Percentiles rank a stretch among this genome's conserved stretches.
These are phyloP conservation scores for Boletus barrowsii DNA, from an alignment of 768 basidiomycete species.

Conservation along the genomic window DNA sequence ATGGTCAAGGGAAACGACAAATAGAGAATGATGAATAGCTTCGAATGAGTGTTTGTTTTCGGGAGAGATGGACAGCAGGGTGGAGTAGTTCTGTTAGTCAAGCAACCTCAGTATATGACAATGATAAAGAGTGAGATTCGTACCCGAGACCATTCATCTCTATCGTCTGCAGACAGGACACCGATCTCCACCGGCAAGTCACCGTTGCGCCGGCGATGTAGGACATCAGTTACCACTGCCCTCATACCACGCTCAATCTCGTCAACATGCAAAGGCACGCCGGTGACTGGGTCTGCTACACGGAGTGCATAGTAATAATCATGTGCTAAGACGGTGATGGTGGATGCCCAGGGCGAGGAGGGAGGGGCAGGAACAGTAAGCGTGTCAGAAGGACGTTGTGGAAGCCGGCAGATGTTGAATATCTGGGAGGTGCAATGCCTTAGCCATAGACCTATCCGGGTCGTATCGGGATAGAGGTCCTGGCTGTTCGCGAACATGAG, in stretches of 20 bases:
- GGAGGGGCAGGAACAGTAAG: slow-evolving; percentile 44
- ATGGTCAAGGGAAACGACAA: slow-evolving; percentile 80
- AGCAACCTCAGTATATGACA: neutral
- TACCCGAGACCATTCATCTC: slow-evolving; percentile 82
- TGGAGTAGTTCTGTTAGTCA: slow-evolving; percentile 55
- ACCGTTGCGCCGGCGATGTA: slow-evolving; percentile 44
- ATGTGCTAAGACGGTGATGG: slow-evolving; percentile 65
- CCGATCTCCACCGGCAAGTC: slow-evolving; percentile 64
- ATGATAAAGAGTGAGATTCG: slow-evolving; percentile 14
- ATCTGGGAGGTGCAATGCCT: slow-evolving; percentile 52
- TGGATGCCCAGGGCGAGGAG: slow-evolving; percentile 42
- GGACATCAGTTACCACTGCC: slow-evolving; percentile 56
- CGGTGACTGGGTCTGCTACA: slow-evolving; percentile 41
- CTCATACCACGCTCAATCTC: slow-evolving; percentile 47
- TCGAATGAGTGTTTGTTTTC: slow-evolving; percentile 58
- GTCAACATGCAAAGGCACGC: slow-evolving; percentile 32
- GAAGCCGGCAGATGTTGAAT: slow-evolving; percentile 80
- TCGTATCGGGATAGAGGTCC: slow-evolving; percentile 66
- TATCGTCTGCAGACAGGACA: slow-evolving; percentile 71
- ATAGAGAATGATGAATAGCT: slow-evolving; percentile 68
- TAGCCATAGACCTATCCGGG: slow-evolving; percentile 71
- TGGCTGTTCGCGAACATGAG: slow-evolving; percentile 44
- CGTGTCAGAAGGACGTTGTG: slow-evolving; percentile 61
- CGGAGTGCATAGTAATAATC: slow-evolving; percentile 80
- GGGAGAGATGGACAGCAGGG: slow-evolving; percentile 65